Evolutionary conservation across 2,329 filamentous ascomycete genomes (phyloP).

Genomic region (Fusarium tuaranense): DNA sequence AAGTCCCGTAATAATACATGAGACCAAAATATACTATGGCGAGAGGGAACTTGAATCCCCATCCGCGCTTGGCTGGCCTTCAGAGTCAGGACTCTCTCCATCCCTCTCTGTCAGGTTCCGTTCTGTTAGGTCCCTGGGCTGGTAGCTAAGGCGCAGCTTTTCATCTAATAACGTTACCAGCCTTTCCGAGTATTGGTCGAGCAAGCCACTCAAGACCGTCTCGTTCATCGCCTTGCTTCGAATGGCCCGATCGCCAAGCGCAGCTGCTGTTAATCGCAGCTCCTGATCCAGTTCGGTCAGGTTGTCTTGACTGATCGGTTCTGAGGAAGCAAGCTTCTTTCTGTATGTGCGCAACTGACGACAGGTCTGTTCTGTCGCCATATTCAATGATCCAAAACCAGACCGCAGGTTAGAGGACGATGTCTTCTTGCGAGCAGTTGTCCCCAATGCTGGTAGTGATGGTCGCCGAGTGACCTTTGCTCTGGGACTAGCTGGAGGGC

Average conservation of each 20-base stretch:
- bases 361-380: slow-evolving; percentile 73
- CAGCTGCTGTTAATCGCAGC: slow-evolving; percentile 70
- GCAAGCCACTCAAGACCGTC: slow-evolving; percentile 69
- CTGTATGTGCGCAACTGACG: slow-evolving; percentile 72
- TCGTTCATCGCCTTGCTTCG: slow-evolving; percentile 68
- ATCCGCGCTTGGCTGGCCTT: slow-evolving; percentile 49
- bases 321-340: slow-evolving; percentile 70
- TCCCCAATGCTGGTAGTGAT: slow-evolving; percentile 64
- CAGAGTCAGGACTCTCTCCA: slow-evolving; percentile 45
- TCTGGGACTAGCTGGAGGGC: slow-evolving; percentile 64
- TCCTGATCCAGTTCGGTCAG: slow-evolving; percentile 75
- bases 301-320: slow-evolving; percentile 67
- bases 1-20: slow-evolving; percentile 29
- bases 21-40: slow-evolving; percentile 33
- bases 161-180: slow-evolving; percentile 79
- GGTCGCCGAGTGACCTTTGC: slow-evolving; percentile 61
- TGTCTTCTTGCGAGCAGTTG: slow-evolving; percentile 61
- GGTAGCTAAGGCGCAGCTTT: slow-evolving; percentile 67
- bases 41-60: slow-evolving; percentile 52
- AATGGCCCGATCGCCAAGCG: slow-evolving; percentile 68
- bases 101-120: slow-evolving; percentile 43
- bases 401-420: slow-evolving; percentile 58
- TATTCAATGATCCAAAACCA: slow-evolving; percentile 67
- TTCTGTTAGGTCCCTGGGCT: slow-evolving; percentile 44
- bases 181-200: slow-evolving; percentile 81